Base-by-base conservation (phyloP, 306 rosid genomes). In the Fagus sylvatica region DNA sequence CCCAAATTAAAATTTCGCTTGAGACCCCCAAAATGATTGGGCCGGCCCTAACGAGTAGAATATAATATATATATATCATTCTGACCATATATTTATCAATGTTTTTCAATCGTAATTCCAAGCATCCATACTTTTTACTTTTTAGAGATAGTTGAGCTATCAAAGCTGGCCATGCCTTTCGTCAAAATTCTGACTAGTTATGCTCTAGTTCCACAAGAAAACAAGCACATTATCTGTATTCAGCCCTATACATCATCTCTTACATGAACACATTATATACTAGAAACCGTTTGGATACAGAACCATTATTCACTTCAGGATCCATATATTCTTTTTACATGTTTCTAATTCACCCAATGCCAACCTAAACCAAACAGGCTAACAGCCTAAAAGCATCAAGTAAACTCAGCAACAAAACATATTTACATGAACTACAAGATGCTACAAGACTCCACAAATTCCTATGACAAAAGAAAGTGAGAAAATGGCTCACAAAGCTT, bases 401-500 rank as follows among this genome's bases (percentile, higher is more conserved):
- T 67, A 37, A 67, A 7, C 32, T 7, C 15, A 37, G 66, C 49
- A 42, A 32, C 15, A 42, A 34, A n/a, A 76, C 46, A 51, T 49
- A 78, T 74, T 80, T 89, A 74, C 87, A 84, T 82, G 49, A 42
- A 36, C 65, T 12, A 36, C 65, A 66, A 80, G 62, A 37, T 66
- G 34, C 48, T 28, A 16, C 32, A 32, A 8, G 28, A 19, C 13
- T 9, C 73, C 30, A 19, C 13, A 54, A n/a, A 41, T 67, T 39
- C 41, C 59, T 32, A 75, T 51, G 76, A 22, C 54, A 3, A 34
- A 1, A 51, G 77, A 76, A 22, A 71, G 54, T 81, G 59, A 42
- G 40, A 32, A 60, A 60, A 60, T 10, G 67, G 16, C 3, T 60
- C 11, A 16, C 17, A 60, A 32, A 11, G 67, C 16, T 60, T 62